Base-by-base conservation (phyloP, 2,329 filamentous ascomycete species). In the Rhynchosporium graminicola region DNA sequence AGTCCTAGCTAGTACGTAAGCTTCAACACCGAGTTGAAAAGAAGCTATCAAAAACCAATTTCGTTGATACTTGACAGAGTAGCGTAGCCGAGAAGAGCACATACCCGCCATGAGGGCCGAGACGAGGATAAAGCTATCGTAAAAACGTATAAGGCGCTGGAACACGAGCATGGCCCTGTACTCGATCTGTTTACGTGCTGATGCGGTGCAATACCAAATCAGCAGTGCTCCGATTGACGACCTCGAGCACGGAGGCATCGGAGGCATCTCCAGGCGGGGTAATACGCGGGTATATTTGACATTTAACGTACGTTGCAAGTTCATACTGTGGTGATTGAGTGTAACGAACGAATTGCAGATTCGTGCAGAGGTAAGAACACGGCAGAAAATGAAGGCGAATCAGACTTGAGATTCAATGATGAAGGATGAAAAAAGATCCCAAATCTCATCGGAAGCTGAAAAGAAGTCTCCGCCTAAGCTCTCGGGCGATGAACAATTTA, bases 141-240 rank as follows among this genome's bases (percentile, higher is more conserved):
- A 54, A 8, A 58, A 62, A 36, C 54, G 60, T 38, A 59, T 12
- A 4, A 59, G 6, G 20, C 40, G 55, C 51, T 58, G 55, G 26
- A 62, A 59, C 15, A 59, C 40, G 20, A 58, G 54, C 55, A 58
- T 58, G 3, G 47, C 55, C 6, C 47, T 47, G 45, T 58, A 62
- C 4, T 58, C 55, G 31, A 62, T 28, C 40, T 62, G 60, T 26
- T 58, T 62, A n/a, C 54, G 47, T 29, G 54, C 55, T 59, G 46
- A n/a, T 46, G 38, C 15, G 26, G 4, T 4, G 28, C 20, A 6
- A 10, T 6, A 13, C 15, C 38, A 31, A 43, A 15, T 40, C 47
- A 60, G 57, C 10, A 9, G 50, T 52, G 50, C n/a, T 40, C 8
- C n/a, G 9, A 38, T 28, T 26, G n/a, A n/a, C 15, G 33, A 40